Evolutionary conservation across 2,329 filamentous ascomycete species (phyloP).

Genomic region (Tolypocladium nubicola): DNA sequence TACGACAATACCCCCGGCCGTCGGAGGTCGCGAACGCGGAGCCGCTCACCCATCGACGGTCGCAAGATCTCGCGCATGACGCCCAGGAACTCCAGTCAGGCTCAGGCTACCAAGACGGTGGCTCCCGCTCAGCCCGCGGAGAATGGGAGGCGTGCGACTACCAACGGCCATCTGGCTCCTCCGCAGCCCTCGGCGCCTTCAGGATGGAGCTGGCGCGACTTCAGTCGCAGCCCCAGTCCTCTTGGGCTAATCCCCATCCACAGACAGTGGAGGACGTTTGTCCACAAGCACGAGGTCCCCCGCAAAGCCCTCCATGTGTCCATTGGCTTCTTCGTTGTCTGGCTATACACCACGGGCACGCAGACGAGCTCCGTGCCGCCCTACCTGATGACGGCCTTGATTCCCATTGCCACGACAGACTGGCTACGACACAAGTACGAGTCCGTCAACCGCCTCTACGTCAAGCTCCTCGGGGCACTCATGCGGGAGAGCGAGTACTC

Average conservation of each 20-base stretch:
- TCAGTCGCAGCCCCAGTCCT: conserved; percentile 86
- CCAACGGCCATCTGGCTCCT: conserved; percentile 61
- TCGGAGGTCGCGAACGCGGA: conserved; percentile 58
- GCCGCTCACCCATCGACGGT: conserved; percentile 53
- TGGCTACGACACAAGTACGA: conserved; percentile 73
- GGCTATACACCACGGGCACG: conserved; percentile 70
- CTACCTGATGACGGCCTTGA: conserved; percentile 66
- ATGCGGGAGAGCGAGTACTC: conserved; percentile 96
- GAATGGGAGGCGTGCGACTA: conserved; percentile 20
- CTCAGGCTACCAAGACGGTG: conserved; percentile 15
- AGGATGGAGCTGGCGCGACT: conserved; percentile 72
- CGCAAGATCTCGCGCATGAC: conserved; percentile 44
- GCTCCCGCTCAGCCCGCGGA: conserved; percentile 14
- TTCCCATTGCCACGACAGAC: conserved; percentile 78
- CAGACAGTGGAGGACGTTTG: conserved; percentile 78
- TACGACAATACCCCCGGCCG: conserved; percentile 34
- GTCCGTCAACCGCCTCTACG: conserved; percentile 78
- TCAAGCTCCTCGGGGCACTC: conserved; percentile 71
- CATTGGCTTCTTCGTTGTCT: conserved; percentile 87
- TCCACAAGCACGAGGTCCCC: conserved; percentile 94
- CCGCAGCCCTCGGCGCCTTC: conserved; percentile 45
- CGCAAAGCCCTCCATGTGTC: conserved; percentile 90
- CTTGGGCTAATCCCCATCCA: conserved; percentile 93
- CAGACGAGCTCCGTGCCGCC: conserved; percentile 74
- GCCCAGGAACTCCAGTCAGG: conserved; percentile 30